Evolutionary conservation across 345 rosid genomes (phyloP), one percentile per base, ranked within the genome.

Genomic region (Syzygium oleosum): DNA sequence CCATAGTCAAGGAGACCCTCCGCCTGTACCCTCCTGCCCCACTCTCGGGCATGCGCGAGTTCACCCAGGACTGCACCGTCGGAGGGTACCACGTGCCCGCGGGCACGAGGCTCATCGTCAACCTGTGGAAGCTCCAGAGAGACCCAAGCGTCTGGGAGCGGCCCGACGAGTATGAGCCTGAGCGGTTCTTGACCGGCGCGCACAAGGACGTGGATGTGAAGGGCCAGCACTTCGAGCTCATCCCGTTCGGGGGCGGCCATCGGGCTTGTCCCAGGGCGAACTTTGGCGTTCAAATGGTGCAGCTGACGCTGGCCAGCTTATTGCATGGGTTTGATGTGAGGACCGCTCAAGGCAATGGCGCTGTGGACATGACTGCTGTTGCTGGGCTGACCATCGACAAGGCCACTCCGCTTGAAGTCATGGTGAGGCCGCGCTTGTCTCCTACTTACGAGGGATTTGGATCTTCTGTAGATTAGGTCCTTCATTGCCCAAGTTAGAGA

Each of bases 191-290:
- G 38, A 86, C 87, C 0, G 84, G 59, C 17, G 79, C 79, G 1
- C 68, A 89, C 5, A 85, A 86, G 17, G 41, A 88, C 63, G 10
- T 87, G 25, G 91, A 88, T 27, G 80, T 88, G 12, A 85, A 54
- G 22, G 93, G 93, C 8, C 87, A 86, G 29, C 27, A 83, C 58
- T 91, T 87, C 38, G 89, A 89, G 51, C 68, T 61, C 14, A n/a
- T 90, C 13, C 90, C 91, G 2, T 89, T 90, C 13, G 87, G 93
- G 9, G 51, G 65, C 31, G 89, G 92, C 5, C 85, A 87, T 49
- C 85, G 91, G 68, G 84, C 84, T 4, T 91, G 91, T 77, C 90
- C 88, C 0, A 90, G 89, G 58, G 10, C 80, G 5, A 56, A 55
- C 11, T 83, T 88, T 8, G 91, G 86, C 4, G 77, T 91, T 43